Base-by-base conservation (phyloP, 495 filamentous ascomycete species). In the Chaetomium cochliodes region DNA sequence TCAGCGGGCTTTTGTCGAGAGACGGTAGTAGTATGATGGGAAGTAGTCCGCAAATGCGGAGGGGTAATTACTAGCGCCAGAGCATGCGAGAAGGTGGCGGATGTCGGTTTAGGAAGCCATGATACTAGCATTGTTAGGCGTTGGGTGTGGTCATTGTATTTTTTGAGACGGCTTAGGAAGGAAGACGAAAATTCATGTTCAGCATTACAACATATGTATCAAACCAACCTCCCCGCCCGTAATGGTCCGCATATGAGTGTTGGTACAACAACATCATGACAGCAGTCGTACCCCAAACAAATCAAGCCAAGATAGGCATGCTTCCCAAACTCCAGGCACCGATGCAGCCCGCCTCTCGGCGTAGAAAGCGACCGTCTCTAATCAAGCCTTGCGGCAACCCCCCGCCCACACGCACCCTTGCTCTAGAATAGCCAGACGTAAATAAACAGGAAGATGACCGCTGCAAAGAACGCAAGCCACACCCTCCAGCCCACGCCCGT, bases 401-500 rank as follows among this genome's bases (percentile, higher is more conserved):
- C n/a, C n/a, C n/a, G n/a, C 30, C 28, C n/a, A 2, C n/a, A n/a
- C n/a, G n/a, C n/a, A 15, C 46, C 59, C 47, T n/a, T 26, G 30
- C 54, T 30, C 76, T 75, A 90, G 72, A 88, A 92, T 53, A 96
- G 75, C 93, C 94, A 97, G 60, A 98, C 94, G 70, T 90, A 98
- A 64, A 86, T 82, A 77, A 98, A 98, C 56, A 97, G 64, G 18
- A 91, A 67, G 61, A 88, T 85, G 23, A 98, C 91, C 4, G 86
- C 87, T 39, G 82, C 78, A 70, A 98, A 96, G 77, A 98, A 98
- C 22, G 76, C 82, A 54, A 96, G 72, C 94, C 96, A 98, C 28
- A 92, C 90, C 77, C 85, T 90, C 94, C 94, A 98, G 65, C 92
- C 90, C 30, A 98, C 87, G 4, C 96, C 96, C 15, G 92, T 96